Evolutionary conservation across 148 eudicot genomes (phyloP), one percentile per base, ranked within the genome.

Genomic region (Simmondsia chinensis): DNA sequence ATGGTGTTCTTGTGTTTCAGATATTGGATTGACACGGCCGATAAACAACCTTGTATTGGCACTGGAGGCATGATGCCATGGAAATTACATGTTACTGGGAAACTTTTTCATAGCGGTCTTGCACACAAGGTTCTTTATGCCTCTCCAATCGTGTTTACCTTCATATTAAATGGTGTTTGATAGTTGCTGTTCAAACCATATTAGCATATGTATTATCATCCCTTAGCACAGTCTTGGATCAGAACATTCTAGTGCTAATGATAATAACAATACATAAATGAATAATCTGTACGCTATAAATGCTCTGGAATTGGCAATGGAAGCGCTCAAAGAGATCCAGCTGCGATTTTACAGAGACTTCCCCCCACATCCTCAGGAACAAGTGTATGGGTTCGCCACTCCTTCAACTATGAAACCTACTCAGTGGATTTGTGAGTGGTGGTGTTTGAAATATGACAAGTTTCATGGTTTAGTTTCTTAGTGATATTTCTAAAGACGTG

Each of bases 371-470:
- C 60, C 73, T 14, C 61, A 79, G 67, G 99, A 91, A 63, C 40
- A 75, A 57, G 72, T 74, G 30, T 91, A 91, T 64, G 81, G 79
- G 32, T 91, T 71, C 77, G 94, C 95, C 22, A 85, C 99, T 35
- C 99, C 99, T 27, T 91, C 95, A 60, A 91, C 99, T 56, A 82
- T 91, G 86, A 91, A 91, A 60, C 95, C 99, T 48, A 91, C 99
- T 50, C 99, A 91, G 46, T 91, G 99, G 95, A 71, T 59, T 68
- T 91, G 99, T 91, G 80, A 70, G 99, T 79, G 50, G 32, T 44
- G 0, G 19, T 11, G 28, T 32, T 25, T 38, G 5, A 20, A 37
- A n/a, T 24, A 9, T 12, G 38, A 27, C 6, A 41, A 20, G 20
- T 22, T 6, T 22, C 28, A 13, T 9, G 21, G 14, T 9, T 12